Evolutionary conservation across 2,329 filamentous ascomycete species (phyloP).

Genomic region (Calonectria hongkongensis): DNA sequence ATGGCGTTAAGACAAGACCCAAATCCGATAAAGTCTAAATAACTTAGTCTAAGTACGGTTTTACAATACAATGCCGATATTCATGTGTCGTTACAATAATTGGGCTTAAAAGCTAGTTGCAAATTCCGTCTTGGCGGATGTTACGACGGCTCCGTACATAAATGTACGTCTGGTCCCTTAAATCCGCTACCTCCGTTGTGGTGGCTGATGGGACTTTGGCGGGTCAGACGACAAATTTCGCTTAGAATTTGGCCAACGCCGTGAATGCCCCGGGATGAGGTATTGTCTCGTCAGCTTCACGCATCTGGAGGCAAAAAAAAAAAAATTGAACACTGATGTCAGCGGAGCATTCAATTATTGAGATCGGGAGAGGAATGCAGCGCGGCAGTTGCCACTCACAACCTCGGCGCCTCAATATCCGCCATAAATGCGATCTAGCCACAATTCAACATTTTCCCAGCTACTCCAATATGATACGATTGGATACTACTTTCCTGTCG

Average conservation of each 20-base stretch:
- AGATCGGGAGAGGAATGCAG: not conserved
- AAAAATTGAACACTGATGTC: too few species aligned
- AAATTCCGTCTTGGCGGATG: not conserved
- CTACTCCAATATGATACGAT: too few species aligned
- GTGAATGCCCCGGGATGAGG: not conserved
- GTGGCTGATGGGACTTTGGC: not conserved
- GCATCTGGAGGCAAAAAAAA: too few species aligned
- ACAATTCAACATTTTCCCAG: too few species aligned
- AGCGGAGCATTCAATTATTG: too few species aligned
- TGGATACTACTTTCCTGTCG: too few species aligned
- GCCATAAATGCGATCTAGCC: not conserved
- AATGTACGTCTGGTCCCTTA: not conserved
- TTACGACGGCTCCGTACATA: too few species aligned
- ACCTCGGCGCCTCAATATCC: not conserved
- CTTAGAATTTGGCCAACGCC: not conserved
- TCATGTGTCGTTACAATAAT: not conserved
- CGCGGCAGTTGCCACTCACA: not conserved
- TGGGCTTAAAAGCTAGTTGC: not conserved
- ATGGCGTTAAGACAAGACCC: not conserved
- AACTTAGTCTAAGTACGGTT: not conserved
- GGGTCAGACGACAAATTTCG: not conserved
- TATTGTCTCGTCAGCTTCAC: too few species aligned
- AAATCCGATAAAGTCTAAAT: slow-evolving; percentile 10
- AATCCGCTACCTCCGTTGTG: slow-evolving; percentile 15
- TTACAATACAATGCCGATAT: not conserved